A percentile compares a stretch with the other conserved stretches of the same genome.
Conservation (phyloP, 306 rosid genomes). For the Castanea sativa region DNA sequence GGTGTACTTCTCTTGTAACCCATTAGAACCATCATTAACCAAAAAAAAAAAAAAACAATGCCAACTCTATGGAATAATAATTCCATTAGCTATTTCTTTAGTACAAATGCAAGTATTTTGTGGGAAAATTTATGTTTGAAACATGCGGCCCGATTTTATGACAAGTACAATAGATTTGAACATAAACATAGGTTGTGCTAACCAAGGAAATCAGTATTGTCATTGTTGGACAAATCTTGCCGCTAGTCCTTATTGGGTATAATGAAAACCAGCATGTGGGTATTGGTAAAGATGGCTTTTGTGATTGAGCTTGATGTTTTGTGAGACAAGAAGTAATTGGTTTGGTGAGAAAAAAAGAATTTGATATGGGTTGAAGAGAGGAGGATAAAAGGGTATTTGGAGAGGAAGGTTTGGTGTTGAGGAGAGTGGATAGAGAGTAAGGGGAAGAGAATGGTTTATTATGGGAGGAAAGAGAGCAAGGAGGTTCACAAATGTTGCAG, state of each 20-base stretch:
- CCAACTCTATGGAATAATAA: neutral
- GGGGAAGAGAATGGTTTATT: conserved; percentile 78
- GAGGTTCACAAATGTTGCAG: conserved; percentile 24
- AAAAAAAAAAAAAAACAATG: neutral
- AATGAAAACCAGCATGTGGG: conserved; percentile 50
- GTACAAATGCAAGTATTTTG: neutral
- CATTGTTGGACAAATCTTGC: conserved; percentile 25
- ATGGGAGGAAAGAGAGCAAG: conserved; percentile 30
- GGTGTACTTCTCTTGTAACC: conserved; percentile 24
- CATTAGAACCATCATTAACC: neutral
- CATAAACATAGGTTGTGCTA: neutral
- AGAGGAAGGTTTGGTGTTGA: conserved; percentile 52
- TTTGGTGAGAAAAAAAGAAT: conserved; percentile 32
- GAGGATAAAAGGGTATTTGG: conserved; percentile 32
- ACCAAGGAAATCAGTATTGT: conserved; percentile 36
- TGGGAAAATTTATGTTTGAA: too few relatives aligned
- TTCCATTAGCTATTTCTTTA: neutral
- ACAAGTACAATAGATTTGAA: neutral
- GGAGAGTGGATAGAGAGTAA: conserved; percentile 65
- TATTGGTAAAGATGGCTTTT: conserved; percentile 23
- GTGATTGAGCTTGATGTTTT: conserved; percentile 41
- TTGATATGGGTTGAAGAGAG: conserved; percentile 49
- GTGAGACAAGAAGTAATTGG: conserved; percentile 46
- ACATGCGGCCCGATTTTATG: too few relatives aligned
- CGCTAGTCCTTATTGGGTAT: conserved; percentile 79